Percentiles rank a stretch among this genome's conserved stretches.
These are phyloP conservation scores for Fomitopsis pinicola DNA, from an alignment of 1,284 basidiomycete species.

Conservation along the genomic window DNA sequence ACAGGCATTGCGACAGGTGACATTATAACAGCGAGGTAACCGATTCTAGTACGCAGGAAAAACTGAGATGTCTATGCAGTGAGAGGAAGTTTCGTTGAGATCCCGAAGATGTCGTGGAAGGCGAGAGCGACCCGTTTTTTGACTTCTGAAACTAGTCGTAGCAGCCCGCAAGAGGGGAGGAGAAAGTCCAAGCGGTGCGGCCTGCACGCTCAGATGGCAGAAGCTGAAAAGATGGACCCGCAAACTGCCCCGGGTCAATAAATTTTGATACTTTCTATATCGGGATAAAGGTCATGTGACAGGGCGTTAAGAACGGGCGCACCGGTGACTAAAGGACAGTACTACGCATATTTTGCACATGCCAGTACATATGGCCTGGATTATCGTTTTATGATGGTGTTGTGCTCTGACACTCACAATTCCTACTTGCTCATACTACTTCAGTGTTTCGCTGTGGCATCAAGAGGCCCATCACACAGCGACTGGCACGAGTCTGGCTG, in stretches of 20 bases:
- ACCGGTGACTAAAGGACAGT: no score
- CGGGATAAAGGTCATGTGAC: not conserved
- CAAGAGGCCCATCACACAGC: no score
- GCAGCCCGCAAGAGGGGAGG: not conserved
- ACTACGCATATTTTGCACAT: not conserved
- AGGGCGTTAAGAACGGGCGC: no score
- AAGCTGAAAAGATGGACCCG: not conserved
- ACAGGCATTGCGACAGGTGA: slow-evolving; percentile 52
- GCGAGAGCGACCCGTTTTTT: not conserved
- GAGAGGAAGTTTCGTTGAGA: not conserved
- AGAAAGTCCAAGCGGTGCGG: not conserved
- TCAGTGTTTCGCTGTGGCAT: no score
- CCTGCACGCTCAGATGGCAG: not conserved
- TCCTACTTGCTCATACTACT: no score
- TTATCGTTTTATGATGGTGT: no score
- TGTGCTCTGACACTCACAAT: no score
- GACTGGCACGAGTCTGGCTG: no score
- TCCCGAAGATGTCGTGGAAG: not conserved
- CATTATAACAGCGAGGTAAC: slow-evolving; percentile 30
- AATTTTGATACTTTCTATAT: not conserved
- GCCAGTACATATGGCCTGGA: not conserved
- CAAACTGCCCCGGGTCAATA: not conserved
- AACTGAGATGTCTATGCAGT: not conserved
- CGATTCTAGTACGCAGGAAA: slow-evolving; percentile 12
- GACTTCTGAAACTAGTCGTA: not conserved